A percentile compares a stretch with the other conserved stretches of the same genome.
These are phyloP conservation scores for Fusarium nurragi DNA, from an alignment of 2,329 filamentous ascomycete species.

Conservation along the genomic window DNA sequence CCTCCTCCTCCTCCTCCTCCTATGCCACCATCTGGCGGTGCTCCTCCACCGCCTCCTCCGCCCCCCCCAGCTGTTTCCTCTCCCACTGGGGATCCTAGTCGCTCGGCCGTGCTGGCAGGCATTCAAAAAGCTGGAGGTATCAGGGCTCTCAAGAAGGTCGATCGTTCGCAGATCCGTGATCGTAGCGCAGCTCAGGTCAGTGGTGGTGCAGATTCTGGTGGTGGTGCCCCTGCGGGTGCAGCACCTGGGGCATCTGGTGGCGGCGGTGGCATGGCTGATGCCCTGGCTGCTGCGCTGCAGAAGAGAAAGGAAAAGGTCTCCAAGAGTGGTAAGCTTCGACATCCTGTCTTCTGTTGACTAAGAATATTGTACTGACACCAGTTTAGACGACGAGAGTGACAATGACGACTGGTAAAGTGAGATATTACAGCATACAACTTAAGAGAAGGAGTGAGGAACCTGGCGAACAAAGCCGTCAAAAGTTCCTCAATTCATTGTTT, in stretches of 20 bases:
- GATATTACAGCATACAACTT: conserved; percentile 1
- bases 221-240: conserved; percentile 62
- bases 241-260: conserved; percentile 63
- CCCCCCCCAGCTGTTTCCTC: conserved; percentile 51
- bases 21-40: conserved; percentile 43
- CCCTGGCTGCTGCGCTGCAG: conserved; percentile 78
- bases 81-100: conserved; percentile 56
- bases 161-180: conserved; percentile 74
- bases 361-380: conserved; percentile 14
- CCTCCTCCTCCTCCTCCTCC: conserved; percentile 41
- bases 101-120: conserved; percentile 72
- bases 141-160: conserved; percentile 78
- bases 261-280: conserved; percentile 79
- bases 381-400: conserved; percentile 77
- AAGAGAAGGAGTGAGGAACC: conserved; percentile 24
- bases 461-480: conserved; percentile 18
- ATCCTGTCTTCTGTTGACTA: not conserved
- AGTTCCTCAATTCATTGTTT: conserved; percentile 9
- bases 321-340: conserved; percentile 82
- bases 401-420: conserved; percentile 74
- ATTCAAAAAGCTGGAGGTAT: conserved; percentile 77
- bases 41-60: conserved; percentile 53
- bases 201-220: conserved; percentile 62
- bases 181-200: conserved; percentile 71
- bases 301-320: conserved; percentile 94